Base-by-base conservation (phyloP, 345 rosid genomes). In the Psidium friedrichsthalianum region DNA sequence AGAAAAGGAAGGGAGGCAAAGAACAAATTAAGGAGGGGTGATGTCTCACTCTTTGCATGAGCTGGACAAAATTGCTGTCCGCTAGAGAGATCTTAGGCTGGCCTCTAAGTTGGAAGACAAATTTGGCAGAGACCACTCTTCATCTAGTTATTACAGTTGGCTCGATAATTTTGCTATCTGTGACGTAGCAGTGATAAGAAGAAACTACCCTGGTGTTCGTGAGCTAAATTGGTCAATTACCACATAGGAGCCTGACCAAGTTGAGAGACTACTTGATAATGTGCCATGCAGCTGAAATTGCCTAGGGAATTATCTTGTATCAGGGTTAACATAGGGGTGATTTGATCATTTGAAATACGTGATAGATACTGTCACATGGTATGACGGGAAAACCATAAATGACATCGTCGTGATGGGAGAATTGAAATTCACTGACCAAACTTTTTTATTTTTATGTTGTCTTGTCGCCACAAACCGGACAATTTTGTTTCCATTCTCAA, bases 11-110 rank as follows among this genome's bases (percentile, higher is more conserved):
- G 84, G 84, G 56, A 52, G 56, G 84, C 56, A 82, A 54, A 49
- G 84, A 53, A 74, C 29, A 29, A 83, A 56, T 91, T 83, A 91
- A 91, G 86, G 91, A 89, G 90, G 90, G 90, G 54, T 88, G 55
- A 82, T n/a, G 40, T 83, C 87, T 82, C 83, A 84, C 89, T 74
- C 32, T 42, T 40, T 89, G 89, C 90, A 83, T 40, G 56, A 40
- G 59, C 64, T 42, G 57, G 82, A 49, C 78, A 27, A 57, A 53
- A 42, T 16, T 16, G 40, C 83, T 82, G 57, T 29, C 42, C 42
- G 24, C 32, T 84, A 74, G 57, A 88, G 91, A 88, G 74, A 84
- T 85, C 40, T 86, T 32, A 87, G 91, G 83, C 25, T 81, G 76
- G 84, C 91, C 92, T 40, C 82, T 82, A 25, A 69, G 83, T 87